Evolutionary conservation across 495 filamentous ascomycete species (phyloP), one percentile per base, ranked within the genome.

Genomic region (Astrothelium macrocarpum): DNA sequence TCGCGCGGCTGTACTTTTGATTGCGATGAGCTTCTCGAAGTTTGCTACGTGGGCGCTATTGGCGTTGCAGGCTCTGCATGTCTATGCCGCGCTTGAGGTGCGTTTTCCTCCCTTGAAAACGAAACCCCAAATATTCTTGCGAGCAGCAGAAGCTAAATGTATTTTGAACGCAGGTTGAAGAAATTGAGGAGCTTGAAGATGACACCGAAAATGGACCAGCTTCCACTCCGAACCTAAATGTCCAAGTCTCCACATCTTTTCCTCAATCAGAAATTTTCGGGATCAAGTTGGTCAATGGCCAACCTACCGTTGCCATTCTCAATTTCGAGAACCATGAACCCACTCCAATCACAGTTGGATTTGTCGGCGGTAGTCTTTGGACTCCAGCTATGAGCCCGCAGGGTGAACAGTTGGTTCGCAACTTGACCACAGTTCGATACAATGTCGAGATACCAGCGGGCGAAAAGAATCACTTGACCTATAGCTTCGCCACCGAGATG

Each of bases 221-320:
- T 43, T 58, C 64, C 32, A 75, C 80, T 20, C 78, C 82, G 63
- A 80, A 83, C 65, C 80, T 96, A 62, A 86, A 88, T 66, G 85
- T 95, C 72, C 82, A 85, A 23, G 81, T 94, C 67, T 79, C 82
- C 64, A 85, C 91, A 56, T 83, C 83, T 62, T 98, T 97, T 83
- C 90, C 91, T 49, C 81, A 89, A 34, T 84, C 89, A 72, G 90
- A 94, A 78, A 87, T 96, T 78, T 95, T 96, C 68, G 94, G 94
- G 67, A 84, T 97, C 67, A 96, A 96, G 82, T 85, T 97, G 62
- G 84, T 97, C 78, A 98, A 98, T 73, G 90, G 91, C 71, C 84
- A 87, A 65, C 82, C 90, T n/a, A 96, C 91, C 60, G 82, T 85
- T 73, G 87, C 92, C 5, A 78, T 95, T 34, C 78, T 98, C 71